A percentile compares a stretch with the other conserved stretches of the same genome.
These are phyloP conservation scores for Epichloe hybrida DNA, from an alignment of 2,329 filamentous ascomycete genomes.

Conservation along the genomic window DNA sequence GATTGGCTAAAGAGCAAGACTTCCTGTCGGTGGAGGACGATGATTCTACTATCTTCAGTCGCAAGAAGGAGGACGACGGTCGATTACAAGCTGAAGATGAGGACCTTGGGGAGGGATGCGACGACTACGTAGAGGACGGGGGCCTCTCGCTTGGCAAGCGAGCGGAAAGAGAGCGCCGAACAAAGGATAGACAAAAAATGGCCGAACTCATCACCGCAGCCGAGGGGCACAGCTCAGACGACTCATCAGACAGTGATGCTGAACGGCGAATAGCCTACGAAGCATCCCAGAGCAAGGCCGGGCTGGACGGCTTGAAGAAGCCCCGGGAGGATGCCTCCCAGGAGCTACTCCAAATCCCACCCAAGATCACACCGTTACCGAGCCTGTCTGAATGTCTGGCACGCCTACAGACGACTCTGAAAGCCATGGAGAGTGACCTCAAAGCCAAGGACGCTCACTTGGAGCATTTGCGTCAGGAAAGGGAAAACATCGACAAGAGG, in stretches of 20 bases:
- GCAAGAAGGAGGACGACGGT: constrained; percentile 53
- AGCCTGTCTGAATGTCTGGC: constrained; percentile 54
- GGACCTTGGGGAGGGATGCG: constrained; percentile 84
- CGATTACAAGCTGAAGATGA: constrained; percentile 77
- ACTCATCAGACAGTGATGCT: constrained; percentile 55
- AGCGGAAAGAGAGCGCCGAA: constrained; percentile 59
- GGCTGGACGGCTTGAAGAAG: constrained; percentile 59
- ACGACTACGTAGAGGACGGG: constrained; percentile 82
- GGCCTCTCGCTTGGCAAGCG: constrained; percentile 64
- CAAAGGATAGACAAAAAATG: constrained; percentile 61
- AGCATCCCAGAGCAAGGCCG: constrained; percentile 69
- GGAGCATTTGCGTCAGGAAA: constrained; percentile 54
- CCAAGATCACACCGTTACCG: constrained; percentile 67
- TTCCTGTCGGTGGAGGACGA: constrained; percentile 51
- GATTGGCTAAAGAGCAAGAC: constrained; percentile 56
- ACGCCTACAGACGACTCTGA: constrained; percentile 46
- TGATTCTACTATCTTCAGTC: constrained; percentile 28
- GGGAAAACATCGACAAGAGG: constrained; percentile 49
- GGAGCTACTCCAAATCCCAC: constrained; percentile 42
- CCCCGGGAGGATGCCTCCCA: constrained; percentile 22
- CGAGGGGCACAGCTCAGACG: constrained; percentile 50
- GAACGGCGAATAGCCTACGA: constrained; percentile 74
- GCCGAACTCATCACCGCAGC: constrained; percentile 70
- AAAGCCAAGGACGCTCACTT: constrained; percentile 47
- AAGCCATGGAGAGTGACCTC: constrained; percentile 49